Evolutionary conservation across 805 yeast species (phyloP).

Genomic region (Pachysolen tannophilus): DNA sequence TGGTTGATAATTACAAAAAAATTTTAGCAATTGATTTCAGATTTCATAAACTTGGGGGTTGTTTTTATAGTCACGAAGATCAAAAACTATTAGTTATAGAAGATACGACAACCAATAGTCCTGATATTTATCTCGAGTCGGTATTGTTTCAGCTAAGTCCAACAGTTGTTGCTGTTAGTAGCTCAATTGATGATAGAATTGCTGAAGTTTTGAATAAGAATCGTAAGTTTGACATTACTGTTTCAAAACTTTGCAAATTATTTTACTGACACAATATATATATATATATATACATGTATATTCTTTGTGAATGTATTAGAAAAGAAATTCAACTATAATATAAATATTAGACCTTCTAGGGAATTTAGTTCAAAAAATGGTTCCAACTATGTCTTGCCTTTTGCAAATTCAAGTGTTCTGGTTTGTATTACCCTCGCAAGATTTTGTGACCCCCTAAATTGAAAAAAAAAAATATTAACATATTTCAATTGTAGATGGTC

Average conservation of each 20-base stretch:
- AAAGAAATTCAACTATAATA: neutral
- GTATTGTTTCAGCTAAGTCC: neutral
- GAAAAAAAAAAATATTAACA: no score
- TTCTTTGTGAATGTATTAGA: no score
- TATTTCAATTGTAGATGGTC: neutral
- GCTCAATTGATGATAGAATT: neutral
- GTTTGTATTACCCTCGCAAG: no score
- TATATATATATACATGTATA: no score
- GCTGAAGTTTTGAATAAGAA: neutral
- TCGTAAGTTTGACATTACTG: neutral
- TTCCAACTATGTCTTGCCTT: no score
- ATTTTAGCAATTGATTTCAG: neutral
- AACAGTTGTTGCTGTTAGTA: neutral
- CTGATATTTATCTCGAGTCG: neutral
- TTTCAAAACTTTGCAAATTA: no score
- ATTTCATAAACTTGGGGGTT: neutral
- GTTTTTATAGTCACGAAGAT: neutral
- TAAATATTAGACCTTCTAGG: neutral
- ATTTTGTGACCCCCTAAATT: no score
- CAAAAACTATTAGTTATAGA: constrained; percentile 1
- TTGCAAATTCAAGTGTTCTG: no score
- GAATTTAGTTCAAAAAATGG: no score
- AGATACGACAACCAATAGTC: neutral
- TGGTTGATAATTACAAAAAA: neutral
- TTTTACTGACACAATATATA: no score